phyloP scores from a whole-genome alignment of 139 green algal species.

The Spirogloea muscicola region DNA sequence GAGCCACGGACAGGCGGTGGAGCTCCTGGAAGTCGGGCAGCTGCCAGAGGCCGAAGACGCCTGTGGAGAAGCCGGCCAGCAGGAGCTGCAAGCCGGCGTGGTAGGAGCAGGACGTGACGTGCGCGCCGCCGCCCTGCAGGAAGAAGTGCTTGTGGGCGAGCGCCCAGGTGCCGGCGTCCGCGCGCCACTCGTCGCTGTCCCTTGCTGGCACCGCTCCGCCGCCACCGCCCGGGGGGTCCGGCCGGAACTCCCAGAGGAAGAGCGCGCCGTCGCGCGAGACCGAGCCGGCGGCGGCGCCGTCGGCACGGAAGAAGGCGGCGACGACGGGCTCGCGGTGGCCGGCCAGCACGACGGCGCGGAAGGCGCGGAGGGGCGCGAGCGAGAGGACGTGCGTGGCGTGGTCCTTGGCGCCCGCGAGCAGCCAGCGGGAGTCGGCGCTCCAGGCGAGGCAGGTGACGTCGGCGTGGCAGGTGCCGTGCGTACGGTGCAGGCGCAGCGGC shows the following conservation, averaged over 20 bases:
- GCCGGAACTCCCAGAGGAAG: constrained; percentile 69
- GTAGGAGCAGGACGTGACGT: constrained; percentile 58
- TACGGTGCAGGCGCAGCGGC: constrained; percentile 86
- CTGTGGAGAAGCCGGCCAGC: constrained; percentile 71
- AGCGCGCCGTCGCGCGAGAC: constrained; percentile 80
- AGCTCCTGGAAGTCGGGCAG: constrained; percentile 71
- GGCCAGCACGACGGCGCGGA: constrained; percentile 67
- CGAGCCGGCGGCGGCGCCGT: too few relatives aligned
- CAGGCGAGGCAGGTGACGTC: constrained; percentile 86
- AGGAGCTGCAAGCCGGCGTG: constrained; percentile 62
- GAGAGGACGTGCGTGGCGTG: constrained; percentile 72
- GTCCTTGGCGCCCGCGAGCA: constrained; percentile 79
- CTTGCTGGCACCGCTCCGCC: too few relatives aligned
- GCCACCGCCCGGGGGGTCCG: too few relatives aligned
- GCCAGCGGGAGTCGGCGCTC: constrained; percentile 66
- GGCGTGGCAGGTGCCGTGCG: constrained; percentile 75
- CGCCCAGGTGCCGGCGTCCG: constrained; percentile 65
- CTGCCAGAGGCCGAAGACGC: constrained; percentile 86
- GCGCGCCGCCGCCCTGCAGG: constrained; percentile 56
- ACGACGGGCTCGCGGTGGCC: constrained; percentile 77
- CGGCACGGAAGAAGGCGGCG: constrained; percentile 77
- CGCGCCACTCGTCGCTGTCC: neutral
- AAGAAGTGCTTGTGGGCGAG: constrained; percentile 79
- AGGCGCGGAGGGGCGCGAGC: constrained; percentile 75
- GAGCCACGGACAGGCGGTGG: constrained; percentile 63